Evolutionary conservation across 176 grass and related monocot genomes (phyloP).

Genomic region (Triticum dicoccoides): DNA sequence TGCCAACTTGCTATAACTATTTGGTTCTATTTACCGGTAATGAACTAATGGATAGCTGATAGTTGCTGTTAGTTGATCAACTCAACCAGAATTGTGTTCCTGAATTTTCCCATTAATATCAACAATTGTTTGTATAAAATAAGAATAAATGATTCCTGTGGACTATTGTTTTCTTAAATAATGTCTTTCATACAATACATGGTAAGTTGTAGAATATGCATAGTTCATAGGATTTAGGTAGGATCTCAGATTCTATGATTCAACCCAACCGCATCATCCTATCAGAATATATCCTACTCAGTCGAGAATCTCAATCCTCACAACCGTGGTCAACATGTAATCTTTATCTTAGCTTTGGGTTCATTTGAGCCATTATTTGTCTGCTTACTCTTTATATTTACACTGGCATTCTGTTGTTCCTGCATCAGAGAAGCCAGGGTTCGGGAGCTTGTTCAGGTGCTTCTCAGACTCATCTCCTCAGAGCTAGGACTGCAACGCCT

Average conservation of each 20-base stretch:
- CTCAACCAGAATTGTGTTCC: not conserved
- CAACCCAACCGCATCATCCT: not conserved
- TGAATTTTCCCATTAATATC: not conserved
- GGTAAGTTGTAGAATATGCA: not conserved
- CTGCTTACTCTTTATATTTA: constrained; percentile 8
- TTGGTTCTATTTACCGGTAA: not conserved
- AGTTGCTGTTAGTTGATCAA: not conserved
- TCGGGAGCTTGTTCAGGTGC: constrained; percentile 85
- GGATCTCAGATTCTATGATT: not conserved
- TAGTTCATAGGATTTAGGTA: not conserved
- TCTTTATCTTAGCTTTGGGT: not conserved
- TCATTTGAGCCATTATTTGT: constrained; percentile 2
- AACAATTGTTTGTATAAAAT: not conserved
- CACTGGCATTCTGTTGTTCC: constrained; percentile 9
- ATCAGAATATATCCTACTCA: not conserved
- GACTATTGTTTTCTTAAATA: not conserved
- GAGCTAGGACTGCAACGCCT: constrained; percentile 69
- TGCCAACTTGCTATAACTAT: not conserved
- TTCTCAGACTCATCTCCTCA: constrained; percentile 69
- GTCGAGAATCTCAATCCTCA: not conserved
- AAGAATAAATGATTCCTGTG: too few species aligned
- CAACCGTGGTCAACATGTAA: not conserved
- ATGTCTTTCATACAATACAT: not conserved
- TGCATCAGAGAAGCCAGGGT: constrained; percentile 76
- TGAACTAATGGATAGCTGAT: not conserved